Base-by-base conservation (phyloP, 2,329 filamentous ascomycete species). In the Talaromyces rugulosus region DNA sequence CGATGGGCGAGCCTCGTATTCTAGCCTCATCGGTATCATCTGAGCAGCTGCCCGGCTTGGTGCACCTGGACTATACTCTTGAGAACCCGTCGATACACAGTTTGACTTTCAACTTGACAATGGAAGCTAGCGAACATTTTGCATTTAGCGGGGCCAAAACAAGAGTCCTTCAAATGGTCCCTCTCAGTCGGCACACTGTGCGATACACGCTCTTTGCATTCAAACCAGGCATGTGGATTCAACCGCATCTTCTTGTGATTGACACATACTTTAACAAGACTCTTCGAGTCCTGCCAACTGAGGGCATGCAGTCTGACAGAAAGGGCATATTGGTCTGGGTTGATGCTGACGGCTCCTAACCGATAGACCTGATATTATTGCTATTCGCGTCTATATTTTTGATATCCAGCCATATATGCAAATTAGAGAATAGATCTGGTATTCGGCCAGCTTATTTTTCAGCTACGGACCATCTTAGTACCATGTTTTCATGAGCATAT, bases 71-170 rank as follows among this genome's bases (percentile, higher is more conserved):
- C 63, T 89, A 89, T 72, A 91, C 87, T 3, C 87, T 99, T 61
- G 95, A 99, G 77, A 99, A 99, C 73, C 90, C 93, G 0, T 97
- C 94, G 0, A 89, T 88, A 73, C 95, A 99, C 74, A 96, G 96
- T 76, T 84, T 99, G 56, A 96, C 93, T 0, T 99, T 99, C 77
- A 92, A 91, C 33, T 76, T 98, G 56, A 87, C 83, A 30, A 96
- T 99, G 92, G 94, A 99, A 68, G 90, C 92, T 2, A 94, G 87
- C 72, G 92, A 96, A 66, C 86, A 92, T 59, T 98, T 98, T 76
- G 94, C 92, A 0, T 98, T 99, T 75, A 92, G 91, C 7, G 95
- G 95, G 0, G 82, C 91, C 1, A 98, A 98, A 78, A 83, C 89
- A 66, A 88, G 87, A 12, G 89, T 89, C 1, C 69, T 97, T 58